Conservation (phyloP, 176 grass and related monocot genomes). For the Oryza meridionalis region DNA sequence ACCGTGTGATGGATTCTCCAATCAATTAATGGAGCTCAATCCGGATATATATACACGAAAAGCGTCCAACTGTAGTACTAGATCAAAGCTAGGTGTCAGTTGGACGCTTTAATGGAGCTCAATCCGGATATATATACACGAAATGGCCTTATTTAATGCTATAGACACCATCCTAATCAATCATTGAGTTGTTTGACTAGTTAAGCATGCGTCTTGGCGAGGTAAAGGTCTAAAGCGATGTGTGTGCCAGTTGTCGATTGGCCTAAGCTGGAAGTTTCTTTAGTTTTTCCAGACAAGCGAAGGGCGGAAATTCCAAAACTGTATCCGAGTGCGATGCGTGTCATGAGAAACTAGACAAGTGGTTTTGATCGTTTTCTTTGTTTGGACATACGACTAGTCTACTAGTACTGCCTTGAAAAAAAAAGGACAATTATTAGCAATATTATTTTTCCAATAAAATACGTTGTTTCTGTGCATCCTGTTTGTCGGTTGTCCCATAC, state of each 20-base stretch:
- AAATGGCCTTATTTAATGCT: too few relatives aligned
- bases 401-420: not conserved
- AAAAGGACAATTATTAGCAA: not conserved
- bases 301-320: not conserved
- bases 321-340: not conserved
- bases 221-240: not conserved
- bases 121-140: too few relatives aligned
- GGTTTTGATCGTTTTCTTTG: not conserved
- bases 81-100: not conserved
- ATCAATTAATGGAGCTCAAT: not conserved
- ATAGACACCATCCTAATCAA: too few relatives aligned
- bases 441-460: not conserved
- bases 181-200: not conserved
- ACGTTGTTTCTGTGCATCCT: not conserved
- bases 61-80: not conserved
- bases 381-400: too few relatives aligned
- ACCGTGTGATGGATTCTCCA: not conserved
- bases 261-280: not conserved
- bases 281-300: not conserved
- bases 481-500: too few relatives aligned
- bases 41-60: not conserved
- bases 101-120: too few relatives aligned
- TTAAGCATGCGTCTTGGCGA: not conserved
- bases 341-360: not conserved
- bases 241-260: not conserved